phyloP scores from a whole-genome alignment of 2,329 filamentous ascomycete genomes.

The Coniella lustricola region DNA sequence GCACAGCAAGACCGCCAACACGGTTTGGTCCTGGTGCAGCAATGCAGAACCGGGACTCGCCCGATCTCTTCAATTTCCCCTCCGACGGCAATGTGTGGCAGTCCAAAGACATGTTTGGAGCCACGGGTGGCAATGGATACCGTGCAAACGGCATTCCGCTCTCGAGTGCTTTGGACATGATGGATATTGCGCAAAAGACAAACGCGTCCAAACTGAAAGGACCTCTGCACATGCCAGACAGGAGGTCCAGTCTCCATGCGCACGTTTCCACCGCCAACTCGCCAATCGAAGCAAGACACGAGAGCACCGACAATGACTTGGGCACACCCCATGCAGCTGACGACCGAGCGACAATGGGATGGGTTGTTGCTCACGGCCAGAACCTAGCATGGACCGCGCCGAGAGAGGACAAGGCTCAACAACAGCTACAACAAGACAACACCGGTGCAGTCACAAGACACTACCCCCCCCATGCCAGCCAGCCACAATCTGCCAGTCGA shows the following conservation, averaged over 20 bases:
- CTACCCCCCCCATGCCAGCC: conserved; percentile 17
- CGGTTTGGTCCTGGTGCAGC: not conserved
- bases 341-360: too few species aligned
- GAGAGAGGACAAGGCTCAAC: not conserved
- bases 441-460: conserved; percentile 19
- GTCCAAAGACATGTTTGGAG: conserved; percentile 39
- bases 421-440: conserved; percentile 9
- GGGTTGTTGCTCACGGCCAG: too few species aligned
- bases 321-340: too few species aligned
- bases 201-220: conserved; percentile 23
- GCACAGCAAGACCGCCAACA: not conserved
- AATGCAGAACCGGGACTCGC: conserved; percentile 23
- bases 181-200: conserved; percentile 20
- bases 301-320: too few species aligned
- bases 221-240: conserved; percentile 35
- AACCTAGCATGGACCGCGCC: not conserved
- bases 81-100: conserved; percentile 37
- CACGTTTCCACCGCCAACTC: too few species aligned
- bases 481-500: conserved; percentile 21
- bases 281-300: too few species aligned
- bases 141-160: conserved; percentile 25
- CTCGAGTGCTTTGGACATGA: conserved; percentile 32
- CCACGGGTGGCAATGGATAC: conserved; percentile 28
- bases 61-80: conserved; percentile 50
- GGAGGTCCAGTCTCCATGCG: conserved; percentile 22